Base-by-base conservation (phyloP, 2,329 filamentous ascomycete species). In the Zelopaecilomyces penicillatus region DNA sequence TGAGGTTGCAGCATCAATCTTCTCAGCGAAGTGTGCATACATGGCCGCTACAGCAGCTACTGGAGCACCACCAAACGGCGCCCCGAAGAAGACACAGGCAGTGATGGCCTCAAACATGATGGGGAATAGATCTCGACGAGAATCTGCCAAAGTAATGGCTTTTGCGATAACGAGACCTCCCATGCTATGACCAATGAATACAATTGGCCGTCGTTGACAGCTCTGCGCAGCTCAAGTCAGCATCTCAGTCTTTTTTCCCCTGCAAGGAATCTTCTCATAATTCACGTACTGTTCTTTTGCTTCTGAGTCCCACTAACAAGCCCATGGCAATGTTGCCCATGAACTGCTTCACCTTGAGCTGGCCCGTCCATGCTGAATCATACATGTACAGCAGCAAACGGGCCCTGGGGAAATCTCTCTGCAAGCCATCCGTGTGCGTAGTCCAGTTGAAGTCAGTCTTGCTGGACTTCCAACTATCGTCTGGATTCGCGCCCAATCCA, bases 121-220 rank as follows among this genome's bases (percentile, higher is more conserved):
- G 1, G 60, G 62, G 11, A 65, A 68, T 5, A 56, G 51, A 6
- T 68, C 62, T 19, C 57, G 53, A 11, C 59, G 58, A 0, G 61
- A 56, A 34, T 65, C 63, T 5, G 65, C 63, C 2, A 67, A 39
- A 0, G 29, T 26, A 26, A 42, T 44, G 10, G 64, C 67, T 50
- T 70, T 69, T 8, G 67, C 65, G 30, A 70, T 59, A 1, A 70
- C 66, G 5, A 70, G 54, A 5, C 67, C 67, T 6, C 67, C 67
- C 67, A 70, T 70, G 19, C 65, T 67, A 33, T 69, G 67, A 0
- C 65, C 66, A 10, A 70, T 64, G 32, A 70, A 67, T 0, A 68
- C 60, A 7, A 70, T 65, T 1, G 68, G 67, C 5, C 45, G 41
- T 26, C 41, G 11, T 37, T 40, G 41, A 19, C 44, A 46, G 19